phyloP scores from a whole-genome alignment of 192 early-diverging fungal genomes.

The Chytriomyces sp. region DNA sequence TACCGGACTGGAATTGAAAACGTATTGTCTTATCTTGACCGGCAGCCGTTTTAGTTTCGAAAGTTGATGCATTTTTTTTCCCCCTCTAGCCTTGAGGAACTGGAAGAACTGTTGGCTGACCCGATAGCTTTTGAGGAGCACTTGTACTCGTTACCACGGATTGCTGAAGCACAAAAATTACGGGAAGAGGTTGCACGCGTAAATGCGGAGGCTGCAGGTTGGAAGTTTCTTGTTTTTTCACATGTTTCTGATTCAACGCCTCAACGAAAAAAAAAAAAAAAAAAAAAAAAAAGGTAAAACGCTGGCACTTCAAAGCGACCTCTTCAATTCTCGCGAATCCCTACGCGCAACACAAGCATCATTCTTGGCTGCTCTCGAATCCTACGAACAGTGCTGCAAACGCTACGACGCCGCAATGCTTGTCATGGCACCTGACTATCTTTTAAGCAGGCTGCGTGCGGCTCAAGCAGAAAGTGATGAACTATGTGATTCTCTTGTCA shows the following conservation, averaged over 20 bases:
- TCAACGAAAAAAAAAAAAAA: not conserved
- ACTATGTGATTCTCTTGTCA: constrained; percentile 34
- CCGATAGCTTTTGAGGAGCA: constrained; percentile 30
- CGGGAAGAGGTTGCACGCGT: not conserved
- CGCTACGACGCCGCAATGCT: constrained; percentile 12
- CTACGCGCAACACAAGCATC: not conserved
- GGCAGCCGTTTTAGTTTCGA: not conserved
- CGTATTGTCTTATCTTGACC: not conserved
- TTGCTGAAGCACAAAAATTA: constrained; percentile 5
- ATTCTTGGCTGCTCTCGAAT: constrained; percentile 4
- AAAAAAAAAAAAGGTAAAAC: constrained; percentile 11
- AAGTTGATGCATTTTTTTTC: not conserved
- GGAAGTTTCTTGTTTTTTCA: not conserved
- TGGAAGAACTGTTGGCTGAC: constrained; percentile 32
- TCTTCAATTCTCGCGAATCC: not conserved
- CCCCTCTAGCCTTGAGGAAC: constrained; percentile 16
- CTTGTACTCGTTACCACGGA: constrained; percentile 23
- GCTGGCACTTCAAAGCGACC: not conserved
- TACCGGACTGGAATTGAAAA: constrained; percentile 14
- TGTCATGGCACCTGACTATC: constrained; percentile 37
- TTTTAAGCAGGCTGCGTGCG: constrained; percentile 35
- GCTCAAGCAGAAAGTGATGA: constrained; percentile 37
- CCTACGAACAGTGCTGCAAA: constrained; percentile 9
- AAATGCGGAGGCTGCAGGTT: constrained; percentile 23
- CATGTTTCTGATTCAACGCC: not conserved